Base-by-base conservation (phyloP, 2,329 filamentous ascomycete genomes). In the Ascochyta koolunga region DNA sequence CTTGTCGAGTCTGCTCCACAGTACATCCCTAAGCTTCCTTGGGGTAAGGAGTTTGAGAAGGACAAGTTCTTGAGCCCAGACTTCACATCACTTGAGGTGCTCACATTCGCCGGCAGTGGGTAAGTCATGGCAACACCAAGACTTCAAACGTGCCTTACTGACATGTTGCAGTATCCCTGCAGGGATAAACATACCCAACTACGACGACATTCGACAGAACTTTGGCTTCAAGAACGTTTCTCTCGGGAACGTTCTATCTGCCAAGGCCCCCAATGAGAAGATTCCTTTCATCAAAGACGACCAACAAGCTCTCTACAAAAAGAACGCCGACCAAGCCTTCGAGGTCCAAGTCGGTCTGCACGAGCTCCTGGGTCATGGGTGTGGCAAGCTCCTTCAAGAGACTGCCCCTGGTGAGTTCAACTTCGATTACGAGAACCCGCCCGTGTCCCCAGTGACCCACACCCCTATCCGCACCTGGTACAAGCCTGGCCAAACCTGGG, bases 301-400 rank as follows among this genome's bases (percentile, higher is more conserved):
- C 38, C 93, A 98, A 67, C 81, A 95, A 19, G 84, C 86, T 2
- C 72, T 96, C 4, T 98, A 89, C 76, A 84, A 89, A 65, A 89
- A 89, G 70, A 92, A 91, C 76, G 89, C 91, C 10, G 93, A 97
- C 67, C 83, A 85, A 6, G 88, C 93, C 0, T 98, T 98, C 66
- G 93, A 98, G 76, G 91, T 97, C 2, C 93, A 98, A 77, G 93
- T 99, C 42, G 93, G 93, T 21, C 87, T 98, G 18, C 93, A 98
- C 75, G 93, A 97, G 73, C 85, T 97, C 79, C 69, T 87, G 2
- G 90, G 93, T 16, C 93, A 97, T 66, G 93, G 93, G 25, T 96
- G 93, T 54, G 93, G 93, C 40, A 98, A 97, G 77, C 83, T 98
- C 10, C 83, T 98, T 0, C 92, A 96, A 76, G 93, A 98, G 75